Base-by-base conservation (phyloP, 2,329 filamentous ascomycete genomes). In the Verticillium isaacii region DNA sequence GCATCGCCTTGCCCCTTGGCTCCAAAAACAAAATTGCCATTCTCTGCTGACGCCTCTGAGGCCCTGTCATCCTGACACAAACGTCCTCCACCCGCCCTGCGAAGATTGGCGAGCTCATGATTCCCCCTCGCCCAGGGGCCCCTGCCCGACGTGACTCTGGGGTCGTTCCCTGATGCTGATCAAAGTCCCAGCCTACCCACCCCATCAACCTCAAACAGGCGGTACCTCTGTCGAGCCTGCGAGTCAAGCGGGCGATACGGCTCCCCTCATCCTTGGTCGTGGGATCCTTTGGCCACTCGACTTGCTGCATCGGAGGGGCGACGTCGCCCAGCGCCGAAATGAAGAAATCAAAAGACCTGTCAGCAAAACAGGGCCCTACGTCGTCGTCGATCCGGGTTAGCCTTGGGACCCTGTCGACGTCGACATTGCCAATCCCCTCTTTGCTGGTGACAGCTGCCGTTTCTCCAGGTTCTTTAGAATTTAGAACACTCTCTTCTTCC, bases 141-240 rank as follows among this genome's bases (percentile, higher is more conserved):
- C 45, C 45, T 52, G 55, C 55, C 19, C 32, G 55, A 57, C 32
- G 55, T 52, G 45, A 52, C 45, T 58, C 57, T 58, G 57, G 57
- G 57, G 57, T 58, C 39, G 32, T 25, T 58, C 65, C 77, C 68
- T 72, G 77, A 60, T 65, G 79, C 66, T 73, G 76, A 82, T 79
- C 78, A 77, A 73, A 74, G 74, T 72, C 72, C 72, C 68, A 71
- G 75, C 77, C 77, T 77, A 74, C 69, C 73, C 75, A 71, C 79
- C 74, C 77, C 77, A 80, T 82, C 73, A 80, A 80, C 75, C 76
- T 83, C 82, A 84, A 83, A 85, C 81, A 68, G 66, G 67, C 65
- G 62, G 65, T 8, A 52, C 19, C 8, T 37, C 52, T 50, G 36
- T 45, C 57, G 36, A 58, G 62, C 59, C 58, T 65, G 61, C 63